These are phyloP conservation scores for Gaeumannomyces sp. DNA, from an alignment of 2,329 filamentous ascomycete species.

Conservation along the genomic window DNA sequence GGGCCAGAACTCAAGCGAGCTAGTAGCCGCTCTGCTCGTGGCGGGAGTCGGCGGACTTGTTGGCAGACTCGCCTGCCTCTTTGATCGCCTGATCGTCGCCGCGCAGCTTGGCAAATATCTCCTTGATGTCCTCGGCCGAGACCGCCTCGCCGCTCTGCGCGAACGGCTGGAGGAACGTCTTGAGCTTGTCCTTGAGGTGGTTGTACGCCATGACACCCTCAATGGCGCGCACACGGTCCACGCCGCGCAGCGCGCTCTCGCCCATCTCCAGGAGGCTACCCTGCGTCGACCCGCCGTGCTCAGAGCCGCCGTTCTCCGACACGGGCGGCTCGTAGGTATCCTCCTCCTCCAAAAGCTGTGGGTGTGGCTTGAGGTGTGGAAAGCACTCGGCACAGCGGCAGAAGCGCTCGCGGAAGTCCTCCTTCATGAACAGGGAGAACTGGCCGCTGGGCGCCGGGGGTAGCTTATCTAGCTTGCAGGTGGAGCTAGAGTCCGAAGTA, in stretches of 20 bases:
- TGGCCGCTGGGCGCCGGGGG: constrained; percentile 46
- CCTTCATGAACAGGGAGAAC: constrained; percentile 78
- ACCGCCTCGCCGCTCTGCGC: constrained; percentile 86
- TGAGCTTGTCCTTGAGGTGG: constrained; percentile 91
- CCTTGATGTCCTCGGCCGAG: constrained; percentile 91
- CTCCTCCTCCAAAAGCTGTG: constrained; percentile 87
- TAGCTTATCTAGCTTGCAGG: constrained; percentile 57
- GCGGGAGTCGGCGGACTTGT: constrained; percentile 32
- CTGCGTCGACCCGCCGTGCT: constrained; percentile 49
- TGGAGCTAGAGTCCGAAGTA: constrained; percentile 11
- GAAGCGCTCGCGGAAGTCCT: constrained; percentile 72
- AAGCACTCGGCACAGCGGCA: constrained; percentile 84
- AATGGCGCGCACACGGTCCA: constrained; percentile 89
- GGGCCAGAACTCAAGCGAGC: not conserved
- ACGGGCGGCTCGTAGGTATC: constrained; percentile 89
- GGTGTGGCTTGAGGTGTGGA: constrained; percentile 60
- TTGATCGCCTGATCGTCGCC: constrained; percentile 75
- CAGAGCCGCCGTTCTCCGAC: constrained; percentile 55
- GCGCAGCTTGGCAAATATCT: constrained; percentile 88
- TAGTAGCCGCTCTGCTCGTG: constrained; percentile 50
- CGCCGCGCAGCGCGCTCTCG: constrained; percentile 83
- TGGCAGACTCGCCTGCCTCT: constrained; percentile 51
- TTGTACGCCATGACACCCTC: constrained; percentile 99
- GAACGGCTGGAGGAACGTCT: constrained; percentile 87
- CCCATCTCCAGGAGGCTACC: constrained; percentile 84